Conservation (phyloP, 2,329 filamentous ascomycete species). For the Metarhizium album region DNA sequence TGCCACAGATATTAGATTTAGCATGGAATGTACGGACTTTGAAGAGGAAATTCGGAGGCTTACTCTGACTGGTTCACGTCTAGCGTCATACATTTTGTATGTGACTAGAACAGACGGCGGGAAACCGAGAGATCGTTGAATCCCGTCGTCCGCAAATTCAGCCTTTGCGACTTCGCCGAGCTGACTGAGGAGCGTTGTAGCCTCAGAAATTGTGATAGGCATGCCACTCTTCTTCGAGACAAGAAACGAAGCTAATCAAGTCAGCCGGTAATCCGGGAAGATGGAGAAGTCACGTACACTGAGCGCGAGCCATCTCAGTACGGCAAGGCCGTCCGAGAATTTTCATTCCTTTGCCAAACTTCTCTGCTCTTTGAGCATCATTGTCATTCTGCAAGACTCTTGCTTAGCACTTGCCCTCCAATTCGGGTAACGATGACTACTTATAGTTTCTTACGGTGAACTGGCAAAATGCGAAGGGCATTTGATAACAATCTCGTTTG, state of each 20-base stretch:
- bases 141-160: constrained; percentile 22
- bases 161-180: constrained; percentile 34
- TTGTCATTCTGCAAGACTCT: constrained; percentile 28
- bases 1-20: not conserved
- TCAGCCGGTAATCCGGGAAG: constrained; percentile 12
- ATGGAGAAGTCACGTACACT: constrained; percentile 38
- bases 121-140: constrained; percentile 23
- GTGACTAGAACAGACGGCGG: constrained; percentile 33
- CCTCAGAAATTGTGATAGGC: constrained; percentile 32
- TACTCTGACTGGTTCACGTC: constrained; percentile 38
- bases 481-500: constrained; percentile 42
- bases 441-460: constrained; percentile 42
- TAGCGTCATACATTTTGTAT: constrained; percentile 40
- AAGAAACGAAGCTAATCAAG: constrained; percentile 35
- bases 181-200: constrained; percentile 26
- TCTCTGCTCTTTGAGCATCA: constrained; percentile 38
- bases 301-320: constrained; percentile 48
- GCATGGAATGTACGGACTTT: not conserved
- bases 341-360: constrained; percentile 32
- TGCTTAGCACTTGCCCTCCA: not conserved
- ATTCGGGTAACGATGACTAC: not conserved
- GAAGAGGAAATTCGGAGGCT: constrained; percentile 13
- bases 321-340: constrained; percentile 48
- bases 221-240: constrained; percentile 28
- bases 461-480: constrained; percentile 56